Percentiles rank a stretch among this genome's conserved stretches.
Conservation (phyloP, 2,329 filamentous ascomycete genomes). For the Ophiosphaerella korrae region DNA sequence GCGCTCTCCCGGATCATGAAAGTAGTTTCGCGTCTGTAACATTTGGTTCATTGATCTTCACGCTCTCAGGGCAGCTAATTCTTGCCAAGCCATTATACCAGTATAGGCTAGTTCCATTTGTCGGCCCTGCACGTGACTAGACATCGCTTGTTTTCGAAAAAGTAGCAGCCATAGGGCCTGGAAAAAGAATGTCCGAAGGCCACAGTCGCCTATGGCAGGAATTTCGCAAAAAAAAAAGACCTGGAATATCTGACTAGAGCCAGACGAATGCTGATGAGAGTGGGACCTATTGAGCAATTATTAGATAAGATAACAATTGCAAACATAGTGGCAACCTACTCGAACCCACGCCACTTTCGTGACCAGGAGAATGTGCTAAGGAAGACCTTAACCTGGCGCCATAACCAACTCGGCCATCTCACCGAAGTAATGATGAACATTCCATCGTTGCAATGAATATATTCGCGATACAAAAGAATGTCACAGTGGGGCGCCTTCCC, state of each 20-base stretch:
- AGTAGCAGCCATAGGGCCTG: no score
- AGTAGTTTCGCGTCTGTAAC: conserved; percentile 32
- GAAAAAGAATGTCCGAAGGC: no score
- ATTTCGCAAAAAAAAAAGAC: not conserved
- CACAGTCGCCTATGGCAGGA: no score
- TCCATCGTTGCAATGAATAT: no score
- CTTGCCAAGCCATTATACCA: conserved; percentile 22
- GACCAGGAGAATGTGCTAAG: conserved; percentile 6
- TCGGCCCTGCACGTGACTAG: not conserved
- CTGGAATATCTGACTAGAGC: conserved; percentile 1
- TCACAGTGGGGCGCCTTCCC: no score
- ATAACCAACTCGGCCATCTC: conserved; percentile 9
- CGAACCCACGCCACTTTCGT: conserved; percentile 10
- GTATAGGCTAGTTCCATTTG: not conserved
- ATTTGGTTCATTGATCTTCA: conserved; percentile 23
- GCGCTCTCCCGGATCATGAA: conserved; percentile 9
- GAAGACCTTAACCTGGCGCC: conserved; percentile 8
- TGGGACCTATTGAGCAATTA: not conserved
- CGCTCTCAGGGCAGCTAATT: conserved; percentile 23
- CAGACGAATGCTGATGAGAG: conserved; percentile 8
- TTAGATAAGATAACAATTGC: not conserved
- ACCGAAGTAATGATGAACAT: not conserved
- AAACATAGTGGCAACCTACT: not conserved
- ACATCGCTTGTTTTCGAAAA: not conserved
- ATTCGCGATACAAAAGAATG: no score